Percentiles rank a stretch among this genome's conserved stretches.
These are phyloP conservation scores for Cyberlindnera bimundalis DNA, from an alignment of 805 yeast species.

Conservation along the genomic window DNA sequence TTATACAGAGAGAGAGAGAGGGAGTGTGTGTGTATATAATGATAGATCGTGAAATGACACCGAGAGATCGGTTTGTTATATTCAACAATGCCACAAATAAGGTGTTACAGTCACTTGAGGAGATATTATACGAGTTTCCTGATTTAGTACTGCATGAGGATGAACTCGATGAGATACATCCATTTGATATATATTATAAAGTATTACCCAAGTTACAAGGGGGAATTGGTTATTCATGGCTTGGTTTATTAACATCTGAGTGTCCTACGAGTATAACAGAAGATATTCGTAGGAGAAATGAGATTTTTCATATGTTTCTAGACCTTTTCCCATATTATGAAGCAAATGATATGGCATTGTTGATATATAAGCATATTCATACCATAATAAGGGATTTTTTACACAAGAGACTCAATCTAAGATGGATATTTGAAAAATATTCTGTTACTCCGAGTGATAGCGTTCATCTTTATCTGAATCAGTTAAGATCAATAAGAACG, in stretches of 20 bases:
- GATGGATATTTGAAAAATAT: background rate
- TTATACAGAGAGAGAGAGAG: too few species aligned
- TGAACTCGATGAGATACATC: background rate
- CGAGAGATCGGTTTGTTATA: slow-evolving; percentile 5
- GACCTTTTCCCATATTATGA: slow-evolving; percentile 1
- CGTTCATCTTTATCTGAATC: slow-evolving; percentile 2
- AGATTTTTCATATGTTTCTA: slow-evolving; percentile 6
- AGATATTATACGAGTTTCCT: slow-evolving; percentile 1
- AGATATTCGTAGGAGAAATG: background rate
- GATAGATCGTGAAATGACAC: too few species aligned
- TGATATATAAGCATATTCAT: slow-evolving; percentile 1
- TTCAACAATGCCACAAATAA: slow-evolving; percentile 6
- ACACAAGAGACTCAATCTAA: slow-evolving; percentile 2
- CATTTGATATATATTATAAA: slow-evolving; percentile 3
- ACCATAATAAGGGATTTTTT: slow-evolving; percentile 1
- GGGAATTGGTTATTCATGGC: too few species aligned
- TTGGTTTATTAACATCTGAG: too few species aligned
- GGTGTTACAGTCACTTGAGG: slow-evolving; percentile 3
- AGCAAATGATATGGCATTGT: slow-evolving; percentile 5
- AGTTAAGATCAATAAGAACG: slow-evolving; percentile 1
- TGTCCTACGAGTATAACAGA: background rate
- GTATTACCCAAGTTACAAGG: too few species aligned
- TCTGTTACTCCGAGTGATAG: background rate
- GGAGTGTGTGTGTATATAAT: too few species aligned
- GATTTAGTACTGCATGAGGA: background rate